These are phyloP conservation scores for Lactifluus rugatus DNA, from an alignment of 768 basidiomycete species.

Conservation along the genomic window DNA sequence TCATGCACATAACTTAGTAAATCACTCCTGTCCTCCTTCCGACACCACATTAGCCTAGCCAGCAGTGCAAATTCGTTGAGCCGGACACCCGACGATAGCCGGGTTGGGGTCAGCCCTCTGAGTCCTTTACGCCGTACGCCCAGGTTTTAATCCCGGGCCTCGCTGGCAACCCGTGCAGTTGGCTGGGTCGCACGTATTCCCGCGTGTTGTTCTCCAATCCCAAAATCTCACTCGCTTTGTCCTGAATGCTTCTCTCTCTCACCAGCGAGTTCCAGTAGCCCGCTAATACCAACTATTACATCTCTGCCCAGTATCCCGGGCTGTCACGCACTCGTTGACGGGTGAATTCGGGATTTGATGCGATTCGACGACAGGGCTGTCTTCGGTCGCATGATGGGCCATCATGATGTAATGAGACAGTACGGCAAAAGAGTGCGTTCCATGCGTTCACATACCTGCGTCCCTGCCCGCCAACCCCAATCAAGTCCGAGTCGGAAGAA, in stretches of 20 bases:
- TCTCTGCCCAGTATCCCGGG: not conserved
- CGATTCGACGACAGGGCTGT: too few species aligned
- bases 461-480: too few species aligned
- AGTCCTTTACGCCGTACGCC: conserved; percentile 14
- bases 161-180: not conserved
- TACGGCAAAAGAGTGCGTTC: too few species aligned
- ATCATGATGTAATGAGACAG: not conserved
- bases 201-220: too few species aligned
- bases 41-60: too few species aligned
- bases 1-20: too few species aligned
- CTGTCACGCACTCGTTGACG: not conserved
- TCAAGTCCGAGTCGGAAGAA: too few species aligned
- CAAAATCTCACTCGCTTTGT: too few species aligned
- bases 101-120: not conserved
- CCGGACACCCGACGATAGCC: not conserved
- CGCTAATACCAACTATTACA: not conserved
- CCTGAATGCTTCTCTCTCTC: too few species aligned
- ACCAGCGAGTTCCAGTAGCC: too few species aligned
- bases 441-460: too few species aligned
- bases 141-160: not conserved
- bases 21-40: too few species aligned
- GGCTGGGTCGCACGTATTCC: not conserved
- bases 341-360: not conserved
- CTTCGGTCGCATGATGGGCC: not conserved
- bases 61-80: not conserved